phyloP scores from a whole-genome alignment of 768 basidiomycete genomes.

The Hysterangium stoloniferum region DNA sequence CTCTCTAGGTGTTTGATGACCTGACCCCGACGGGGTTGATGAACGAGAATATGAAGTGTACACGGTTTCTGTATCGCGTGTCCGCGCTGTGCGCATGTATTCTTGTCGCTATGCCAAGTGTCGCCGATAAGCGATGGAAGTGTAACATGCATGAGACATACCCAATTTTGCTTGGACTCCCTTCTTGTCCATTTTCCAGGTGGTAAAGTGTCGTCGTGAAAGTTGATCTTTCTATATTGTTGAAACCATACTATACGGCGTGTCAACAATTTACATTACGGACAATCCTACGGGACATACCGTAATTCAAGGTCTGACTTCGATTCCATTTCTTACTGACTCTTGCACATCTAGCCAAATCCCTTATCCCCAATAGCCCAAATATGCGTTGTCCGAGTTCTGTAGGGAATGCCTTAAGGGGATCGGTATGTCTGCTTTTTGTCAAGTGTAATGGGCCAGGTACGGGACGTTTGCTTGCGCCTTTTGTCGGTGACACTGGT shows the following conservation, averaged over 20 bases:
- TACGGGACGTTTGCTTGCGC: slow-evolving; percentile 39
- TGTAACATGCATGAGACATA: slow-evolving; percentile 23
- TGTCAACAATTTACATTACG: neutral
- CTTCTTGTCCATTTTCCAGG: slow-evolving; percentile 87
- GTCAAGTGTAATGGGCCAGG: slow-evolving; percentile 40
- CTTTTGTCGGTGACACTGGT: slow-evolving; percentile 26
- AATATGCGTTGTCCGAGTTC: slow-evolving; percentile 79
- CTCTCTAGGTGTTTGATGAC: slow-evolving; percentile 74
- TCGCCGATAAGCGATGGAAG: slow-evolving; percentile 13
- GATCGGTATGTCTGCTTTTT: slow-evolving; percentile 36
- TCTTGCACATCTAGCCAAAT: slow-evolving; percentile 69
- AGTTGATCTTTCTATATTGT: slow-evolving; percentile 79
- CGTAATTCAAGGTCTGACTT: slow-evolving; percentile 88
- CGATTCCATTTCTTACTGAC: slow-evolving; percentile 84
- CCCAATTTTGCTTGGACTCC: slow-evolving; percentile 94
- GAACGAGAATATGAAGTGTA: slow-evolving; percentile 27
- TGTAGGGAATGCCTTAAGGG: slow-evolving; percentile 66
- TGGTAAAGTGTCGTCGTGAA: slow-evolving; percentile 71
- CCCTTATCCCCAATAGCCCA: slow-evolving; percentile 45
- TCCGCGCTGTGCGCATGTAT: slow-evolving; percentile 32
- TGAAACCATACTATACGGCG: slow-evolving; percentile 79
- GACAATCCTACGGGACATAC: slow-evolving; percentile 32
- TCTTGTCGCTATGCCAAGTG: slow-evolving; percentile 41
- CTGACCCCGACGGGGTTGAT: slow-evolving; percentile 43
- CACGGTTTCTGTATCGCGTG: slow-evolving; percentile 33